These are phyloP conservation scores for Phytophthora lateralis DNA, from an alignment of 352 stramenopile genomes.

Conservation along the genomic window DNA sequence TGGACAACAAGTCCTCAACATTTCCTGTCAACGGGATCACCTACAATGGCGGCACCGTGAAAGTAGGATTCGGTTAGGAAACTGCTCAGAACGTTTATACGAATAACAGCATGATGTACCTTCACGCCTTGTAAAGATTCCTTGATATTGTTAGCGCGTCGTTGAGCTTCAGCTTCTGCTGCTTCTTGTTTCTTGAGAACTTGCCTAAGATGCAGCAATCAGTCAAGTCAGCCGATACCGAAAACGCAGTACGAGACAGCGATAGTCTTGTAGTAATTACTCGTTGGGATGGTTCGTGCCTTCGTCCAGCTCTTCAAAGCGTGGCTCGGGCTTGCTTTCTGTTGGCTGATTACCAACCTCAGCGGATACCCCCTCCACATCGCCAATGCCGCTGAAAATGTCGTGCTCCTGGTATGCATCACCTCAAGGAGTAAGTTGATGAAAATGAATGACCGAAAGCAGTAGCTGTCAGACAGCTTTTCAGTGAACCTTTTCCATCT, in stretches of 20 bases:
- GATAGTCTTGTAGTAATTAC: slow-evolving; percentile 3
- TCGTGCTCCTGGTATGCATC: slow-evolving; percentile 57
- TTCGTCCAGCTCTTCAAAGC: slow-evolving; percentile 41
- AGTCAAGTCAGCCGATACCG: background rate
- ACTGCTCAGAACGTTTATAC: background rate
- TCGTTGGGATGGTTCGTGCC: slow-evolving; percentile 25
- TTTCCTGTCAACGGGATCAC: slow-evolving; percentile 69
- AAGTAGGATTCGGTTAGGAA: background rate
- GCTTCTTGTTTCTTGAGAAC: slow-evolving; percentile 25
- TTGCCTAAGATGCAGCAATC: slow-evolving; percentile 24
- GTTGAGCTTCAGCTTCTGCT: slow-evolving; percentile 40
- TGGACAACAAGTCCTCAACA: slow-evolving; percentile 61
- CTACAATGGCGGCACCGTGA: slow-evolving; percentile 25
- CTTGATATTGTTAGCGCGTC: slow-evolving; percentile 46
- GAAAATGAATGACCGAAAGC: background rate
- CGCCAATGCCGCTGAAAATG: slow-evolving; percentile 87
- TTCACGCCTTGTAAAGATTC: slow-evolving; percentile 69
- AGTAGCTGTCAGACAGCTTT: too few species aligned
- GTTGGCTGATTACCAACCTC: slow-evolving; percentile 7
- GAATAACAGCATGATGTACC: slow-evolving; percentile 20
- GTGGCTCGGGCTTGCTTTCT: slow-evolving; percentile 8
- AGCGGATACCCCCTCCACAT: slow-evolving; percentile 33
- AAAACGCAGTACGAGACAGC: background rate
- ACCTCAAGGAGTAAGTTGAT: background rate
- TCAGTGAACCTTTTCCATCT: slow-evolving; percentile 79